Evolutionary conservation across 1,284 basidiomycete species (phyloP), one percentile per base, ranked within the genome.

Genomic region (Xerocomus amazonicus): DNA sequence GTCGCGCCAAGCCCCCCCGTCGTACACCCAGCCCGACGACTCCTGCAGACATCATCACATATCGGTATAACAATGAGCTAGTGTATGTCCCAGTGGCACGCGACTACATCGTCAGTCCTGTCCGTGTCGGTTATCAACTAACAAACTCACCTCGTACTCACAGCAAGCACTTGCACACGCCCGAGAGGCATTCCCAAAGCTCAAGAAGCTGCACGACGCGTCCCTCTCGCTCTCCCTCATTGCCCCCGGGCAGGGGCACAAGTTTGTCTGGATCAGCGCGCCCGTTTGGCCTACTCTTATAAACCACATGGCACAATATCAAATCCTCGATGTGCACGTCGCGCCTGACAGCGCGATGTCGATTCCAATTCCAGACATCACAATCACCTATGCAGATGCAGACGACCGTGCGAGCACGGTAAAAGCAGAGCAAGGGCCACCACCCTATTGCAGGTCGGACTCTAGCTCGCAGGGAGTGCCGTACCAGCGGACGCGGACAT

Each of bases 91-190:
- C 70, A 0, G 75, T 75, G 0, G 71, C 74, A 9, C 46, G 62
- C n/a, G 60, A 67, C 41, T 81, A 79, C 51, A 62, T 74, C 53
- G 83, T 81, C 48, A 46, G 69, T 60, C 8, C 16, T 16, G 28
- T 10, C 9, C 27, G 27, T 6, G 16, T 13, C 32, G n/a, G 27
- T 14, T 12, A 19, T 10, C 29, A 12, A 40, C 16, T 3, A 12
- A 19, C 19, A 23, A 19, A 13, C 31, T 43, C 9, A 43, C 19
- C 9, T 23, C 5, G 13, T 23, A 14, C n/a, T 26, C 32, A 37
- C 40, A 86, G 83, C 63, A 78, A 65, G 83, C 81, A 0, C 54
- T 85, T n/a, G 65, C 73, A 10, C 68, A 73, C 28, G 83, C 78
- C 1, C 70, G 72, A 14, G 55, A 75, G 72, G 59, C 82, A 70